These are phyloP conservation scores for Blastobotrys elegans DNA, from an alignment of 1,139 yeast species.

Conservation along the genomic window DNA sequence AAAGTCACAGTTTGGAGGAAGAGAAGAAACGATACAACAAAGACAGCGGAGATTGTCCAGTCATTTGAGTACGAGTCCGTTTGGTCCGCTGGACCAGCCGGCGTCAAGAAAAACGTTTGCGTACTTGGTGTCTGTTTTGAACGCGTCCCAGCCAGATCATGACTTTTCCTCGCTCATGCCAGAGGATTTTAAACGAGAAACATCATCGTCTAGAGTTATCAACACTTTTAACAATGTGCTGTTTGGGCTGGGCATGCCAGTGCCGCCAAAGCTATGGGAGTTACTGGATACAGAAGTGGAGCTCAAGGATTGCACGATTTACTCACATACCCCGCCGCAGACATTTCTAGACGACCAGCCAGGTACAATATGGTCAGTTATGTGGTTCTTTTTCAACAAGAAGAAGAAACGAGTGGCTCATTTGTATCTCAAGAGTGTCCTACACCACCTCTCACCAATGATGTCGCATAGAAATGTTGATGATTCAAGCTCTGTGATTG, in stretches of 20 bases:
- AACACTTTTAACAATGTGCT: conserved; percentile 75
- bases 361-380: conserved; percentile 81
- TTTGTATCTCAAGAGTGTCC: conserved; percentile 47
- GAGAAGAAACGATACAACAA: background rate
- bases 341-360: conserved; percentile 72
- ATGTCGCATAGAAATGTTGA: conserved; percentile 13
- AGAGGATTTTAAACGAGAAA: conserved; percentile 62
- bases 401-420: conserved; percentile 88
- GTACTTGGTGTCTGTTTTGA: conserved; percentile 80
- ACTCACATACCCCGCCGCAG: conserved; percentile 74
- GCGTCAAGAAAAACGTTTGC: conserved; percentile 88
- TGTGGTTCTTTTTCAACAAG: conserved; percentile 90
- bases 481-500: conserved; percentile 30
- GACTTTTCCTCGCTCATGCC: conserved; percentile 89
- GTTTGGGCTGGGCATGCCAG: conserved; percentile 63
- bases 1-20: conserved; percentile 6
- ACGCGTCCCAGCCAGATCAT: conserved; percentile 92
- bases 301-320: conserved; percentile 68
- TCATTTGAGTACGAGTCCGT: conserved; percentile 56
- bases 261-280: conserved; percentile 77
- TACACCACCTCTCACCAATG: conserved; percentile 26
- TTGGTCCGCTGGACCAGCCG: conserved; percentile 83
- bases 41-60: conserved; percentile 4
- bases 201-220: conserved; percentile 50
- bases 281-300: conserved; percentile 81